Evolutionary conservation across 805 yeast genomes (phyloP).

Genomic region (Yarrowia sp.): DNA sequence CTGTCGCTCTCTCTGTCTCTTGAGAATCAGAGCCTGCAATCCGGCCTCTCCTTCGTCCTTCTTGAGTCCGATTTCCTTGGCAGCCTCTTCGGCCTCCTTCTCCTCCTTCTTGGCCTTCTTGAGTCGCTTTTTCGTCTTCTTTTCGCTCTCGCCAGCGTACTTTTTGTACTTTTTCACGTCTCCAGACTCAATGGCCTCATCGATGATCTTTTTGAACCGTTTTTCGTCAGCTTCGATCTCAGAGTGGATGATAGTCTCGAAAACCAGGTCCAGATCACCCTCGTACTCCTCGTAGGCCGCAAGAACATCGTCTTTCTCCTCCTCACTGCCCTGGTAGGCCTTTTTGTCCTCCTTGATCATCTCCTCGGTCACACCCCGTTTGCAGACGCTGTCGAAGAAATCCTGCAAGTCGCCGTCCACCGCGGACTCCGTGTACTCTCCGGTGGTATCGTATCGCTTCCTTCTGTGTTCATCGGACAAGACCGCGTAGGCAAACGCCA

Average conservation of each 20-base stretch:
- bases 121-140: constrained; percentile 55
- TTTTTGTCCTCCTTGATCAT: constrained; percentile 70
- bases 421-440: constrained; percentile 58
- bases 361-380: constrained; percentile 50
- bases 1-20: constrained; percentile 22
- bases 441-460: constrained; percentile 68
- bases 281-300: constrained; percentile 62
- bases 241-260: constrained; percentile 80
- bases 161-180: constrained; percentile 53
- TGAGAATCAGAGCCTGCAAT: constrained; percentile 51
- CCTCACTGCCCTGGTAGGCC: constrained; percentile 60
- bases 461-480: constrained; percentile 65
- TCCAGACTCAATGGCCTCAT: constrained; percentile 54
- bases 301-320: constrained; percentile 62
- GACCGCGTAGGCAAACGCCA: constrained; percentile 78
- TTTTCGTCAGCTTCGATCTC: constrained; percentile 69
- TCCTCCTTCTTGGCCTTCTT: constrained; percentile 52
- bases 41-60: constrained; percentile 43
- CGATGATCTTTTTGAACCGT: constrained; percentile 63
- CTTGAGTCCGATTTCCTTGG: constrained; percentile 57
- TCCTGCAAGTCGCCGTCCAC: constrained; percentile 50
- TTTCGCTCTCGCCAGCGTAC: constrained; percentile 59
- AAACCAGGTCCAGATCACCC: constrained; percentile 73
- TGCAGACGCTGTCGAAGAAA: constrained; percentile 50
- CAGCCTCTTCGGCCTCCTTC: constrained; percentile 62